Evolutionary conservation across 1,139 yeast species (phyloP).

Genomic region (Lodderomyces parapsilosis): DNA sequence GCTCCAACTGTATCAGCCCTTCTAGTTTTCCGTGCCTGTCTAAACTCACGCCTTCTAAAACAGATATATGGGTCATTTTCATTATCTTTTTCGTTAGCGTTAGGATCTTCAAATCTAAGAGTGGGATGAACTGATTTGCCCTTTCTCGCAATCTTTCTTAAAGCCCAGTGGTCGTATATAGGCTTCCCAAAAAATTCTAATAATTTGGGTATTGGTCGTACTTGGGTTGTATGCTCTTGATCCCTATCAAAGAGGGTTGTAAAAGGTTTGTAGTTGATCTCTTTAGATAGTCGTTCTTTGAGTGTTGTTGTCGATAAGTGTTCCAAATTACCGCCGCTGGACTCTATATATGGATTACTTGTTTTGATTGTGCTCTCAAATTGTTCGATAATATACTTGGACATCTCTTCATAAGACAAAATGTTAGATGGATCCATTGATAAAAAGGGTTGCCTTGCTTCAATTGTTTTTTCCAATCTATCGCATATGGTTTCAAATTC

Average conservation of each 20-base stretch:
- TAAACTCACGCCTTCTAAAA: constrained; percentile 91
- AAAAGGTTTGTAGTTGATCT: constrained; percentile 38
- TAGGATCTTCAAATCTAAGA: constrained; percentile 81
- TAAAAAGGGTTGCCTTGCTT: constrained; percentile 84
- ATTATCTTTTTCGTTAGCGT: constrained; percentile 73
- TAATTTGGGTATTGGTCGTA: constrained; percentile 51
- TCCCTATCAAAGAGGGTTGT: constrained; percentile 54
- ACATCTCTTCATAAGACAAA: constrained; percentile 67
- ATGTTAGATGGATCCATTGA: constrained; percentile 82
- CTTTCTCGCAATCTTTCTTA: constrained; percentile 63
- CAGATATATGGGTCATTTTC: constrained; percentile 95
- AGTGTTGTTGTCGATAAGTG: constrained; percentile 38
- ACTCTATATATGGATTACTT: constrained; percentile 29
- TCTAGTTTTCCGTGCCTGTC: constrained; percentile 95
- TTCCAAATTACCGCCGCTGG: constrained; percentile 28
- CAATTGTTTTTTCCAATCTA: constrained; percentile 69
- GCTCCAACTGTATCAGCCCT: constrained; percentile 91
- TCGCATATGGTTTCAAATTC: constrained; percentile 84
- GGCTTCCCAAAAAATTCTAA: constrained; percentile 64
- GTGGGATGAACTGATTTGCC: constrained; percentile 76
- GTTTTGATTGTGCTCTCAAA: constrained; percentile 25
- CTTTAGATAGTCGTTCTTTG: constrained; percentile 42
- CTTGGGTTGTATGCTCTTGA: constrained; percentile 20
- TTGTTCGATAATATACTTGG: constrained; percentile 44
- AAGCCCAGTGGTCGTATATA: constrained; percentile 81